phyloP scores from a whole-genome alignment of 2,329 filamentous ascomycete genomes.

The Fusarium pseudonygamai region DNA sequence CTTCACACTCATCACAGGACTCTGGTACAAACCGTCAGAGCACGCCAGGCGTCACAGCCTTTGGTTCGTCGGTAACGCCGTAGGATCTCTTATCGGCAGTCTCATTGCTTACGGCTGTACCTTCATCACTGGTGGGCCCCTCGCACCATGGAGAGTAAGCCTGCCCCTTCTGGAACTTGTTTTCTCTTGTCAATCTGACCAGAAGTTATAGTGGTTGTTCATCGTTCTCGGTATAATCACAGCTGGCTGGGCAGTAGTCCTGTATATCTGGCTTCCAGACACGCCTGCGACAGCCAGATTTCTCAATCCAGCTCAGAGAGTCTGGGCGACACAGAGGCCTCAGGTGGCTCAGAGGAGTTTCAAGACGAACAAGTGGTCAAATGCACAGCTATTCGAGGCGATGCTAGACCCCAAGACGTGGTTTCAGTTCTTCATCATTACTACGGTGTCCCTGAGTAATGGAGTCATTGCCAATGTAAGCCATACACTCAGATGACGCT shows the following conservation, averaged over 20 bases:
- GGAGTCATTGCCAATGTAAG: not conserved
- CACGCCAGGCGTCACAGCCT: not conserved
- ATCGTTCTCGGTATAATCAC: not conserved
- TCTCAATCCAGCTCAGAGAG: not conserved
- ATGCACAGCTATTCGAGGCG: not conserved
- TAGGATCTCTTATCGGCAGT: not conserved
- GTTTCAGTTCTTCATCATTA: not conserved
- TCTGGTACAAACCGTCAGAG: not conserved
- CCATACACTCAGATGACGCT: not conserved
- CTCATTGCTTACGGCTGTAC: not conserved
- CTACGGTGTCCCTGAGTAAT: not conserved
- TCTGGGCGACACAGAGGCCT: not conserved
- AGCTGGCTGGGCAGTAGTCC: not conserved
- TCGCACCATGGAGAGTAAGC: not conserved
- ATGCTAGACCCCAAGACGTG: not conserved
- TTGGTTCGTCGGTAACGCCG: not conserved
- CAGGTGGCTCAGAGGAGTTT: not conserved
- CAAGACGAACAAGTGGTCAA: not conserved
- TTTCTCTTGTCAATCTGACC: rapidly evolving
- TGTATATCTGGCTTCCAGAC: not conserved
- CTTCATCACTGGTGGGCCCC: not conserved
- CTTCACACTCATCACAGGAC: not conserved
- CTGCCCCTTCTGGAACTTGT: rapidly evolving
- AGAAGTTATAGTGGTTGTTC: not conserved
- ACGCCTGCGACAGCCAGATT: not conserved